phyloP scores from a whole-genome alignment of 1,139 yeast genomes.

The Candida sanyaensis region DNA sequence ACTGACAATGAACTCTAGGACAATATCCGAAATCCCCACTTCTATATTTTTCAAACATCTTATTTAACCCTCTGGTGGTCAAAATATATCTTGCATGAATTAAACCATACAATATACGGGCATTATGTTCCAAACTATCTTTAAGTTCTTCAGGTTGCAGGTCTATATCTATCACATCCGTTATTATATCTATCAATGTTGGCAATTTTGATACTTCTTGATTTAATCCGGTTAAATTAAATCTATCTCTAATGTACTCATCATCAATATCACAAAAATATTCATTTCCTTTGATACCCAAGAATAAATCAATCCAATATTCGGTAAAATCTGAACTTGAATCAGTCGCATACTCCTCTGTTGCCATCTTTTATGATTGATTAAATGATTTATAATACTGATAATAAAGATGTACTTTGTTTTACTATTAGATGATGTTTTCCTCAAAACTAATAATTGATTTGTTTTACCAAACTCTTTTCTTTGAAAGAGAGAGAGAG shows the following conservation, averaged over 20 bases:
- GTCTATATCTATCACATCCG: conserved; percentile 63
- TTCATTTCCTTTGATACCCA: conserved; percentile 91
- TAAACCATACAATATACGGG: conserved; percentile 68
- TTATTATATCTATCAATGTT: conserved; percentile 79
- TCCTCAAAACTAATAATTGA: too few relatives aligned
- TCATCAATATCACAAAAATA: conserved; percentile 94
- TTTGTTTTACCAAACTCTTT: too few relatives aligned
- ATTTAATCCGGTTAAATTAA: conserved; percentile 89
- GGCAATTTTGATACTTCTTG: conserved; percentile 82
- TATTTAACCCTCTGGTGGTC: conserved; percentile 85
- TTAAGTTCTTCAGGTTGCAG: conserved; percentile 57
- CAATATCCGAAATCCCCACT: conserved; percentile 97
- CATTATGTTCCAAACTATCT: conserved; percentile 75
- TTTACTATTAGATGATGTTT: neutral
- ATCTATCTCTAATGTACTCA: conserved; percentile 89
- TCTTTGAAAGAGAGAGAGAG: too few relatives aligned
- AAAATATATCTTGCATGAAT: conserved; percentile 73
- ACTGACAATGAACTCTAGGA: conserved; percentile 87
- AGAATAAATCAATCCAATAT: conserved; percentile 91
- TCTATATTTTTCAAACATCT: conserved; percentile 88
- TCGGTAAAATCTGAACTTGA: conserved; percentile 65
- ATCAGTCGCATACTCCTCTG: conserved; percentile 46
- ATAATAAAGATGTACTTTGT: neutral
- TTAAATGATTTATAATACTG: neutral
- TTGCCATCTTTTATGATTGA: conserved; percentile 19